Evolutionary conservation across 371 early-diverging fungal genomes (phyloP).

Genomic region (Actinomortierella wolfii): DNA sequence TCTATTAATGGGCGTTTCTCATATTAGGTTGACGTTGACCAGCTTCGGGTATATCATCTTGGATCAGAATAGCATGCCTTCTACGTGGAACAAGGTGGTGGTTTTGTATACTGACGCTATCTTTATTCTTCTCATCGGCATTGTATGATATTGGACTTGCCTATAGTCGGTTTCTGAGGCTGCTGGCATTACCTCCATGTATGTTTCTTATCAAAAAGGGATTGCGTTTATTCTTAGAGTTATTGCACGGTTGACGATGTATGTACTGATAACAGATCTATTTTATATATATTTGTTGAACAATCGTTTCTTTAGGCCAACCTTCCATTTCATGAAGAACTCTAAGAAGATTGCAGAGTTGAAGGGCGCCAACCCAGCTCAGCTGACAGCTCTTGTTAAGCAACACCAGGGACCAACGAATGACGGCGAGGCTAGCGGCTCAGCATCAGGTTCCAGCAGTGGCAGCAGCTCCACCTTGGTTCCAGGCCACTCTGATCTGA

Average conservation of each 20-base stretch:
- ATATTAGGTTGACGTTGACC: slow-evolving; percentile 62
- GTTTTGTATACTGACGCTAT: no score
- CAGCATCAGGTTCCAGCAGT: slow-evolving; percentile 9
- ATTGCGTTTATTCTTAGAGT: no score
- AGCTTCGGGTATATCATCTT: slow-evolving; percentile 41
- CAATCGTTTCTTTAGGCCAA: slow-evolving; percentile 59
- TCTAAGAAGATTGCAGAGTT: slow-evolving; percentile 67
- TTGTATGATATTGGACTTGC: slow-evolving; percentile 9
- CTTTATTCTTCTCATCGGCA: no score
- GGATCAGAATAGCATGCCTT: not conserved
- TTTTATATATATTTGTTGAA: slow-evolving; percentile 4
- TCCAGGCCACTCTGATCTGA: slow-evolving; percentile 54
- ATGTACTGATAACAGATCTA: not conserved
- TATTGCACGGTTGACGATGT: no score
- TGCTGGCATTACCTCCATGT: slow-evolving; percentile 51
- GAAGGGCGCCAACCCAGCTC: slow-evolving; percentile 68
- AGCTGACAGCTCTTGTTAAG: slow-evolving; percentile 57
- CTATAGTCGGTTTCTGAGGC: slow-evolving; percentile 23
- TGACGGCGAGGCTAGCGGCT: slow-evolving; percentile 34
- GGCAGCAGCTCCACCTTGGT: slow-evolving; percentile 4
- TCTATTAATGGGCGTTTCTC: not conserved
- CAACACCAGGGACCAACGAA: slow-evolving; percentile 59
- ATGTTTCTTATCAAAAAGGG: no score
- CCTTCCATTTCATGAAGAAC: slow-evolving; percentile 69
- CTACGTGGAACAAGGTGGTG: not conserved